Conservation (phyloP, 208 protist species). For the Acanthamoeba royreba region DNA sequence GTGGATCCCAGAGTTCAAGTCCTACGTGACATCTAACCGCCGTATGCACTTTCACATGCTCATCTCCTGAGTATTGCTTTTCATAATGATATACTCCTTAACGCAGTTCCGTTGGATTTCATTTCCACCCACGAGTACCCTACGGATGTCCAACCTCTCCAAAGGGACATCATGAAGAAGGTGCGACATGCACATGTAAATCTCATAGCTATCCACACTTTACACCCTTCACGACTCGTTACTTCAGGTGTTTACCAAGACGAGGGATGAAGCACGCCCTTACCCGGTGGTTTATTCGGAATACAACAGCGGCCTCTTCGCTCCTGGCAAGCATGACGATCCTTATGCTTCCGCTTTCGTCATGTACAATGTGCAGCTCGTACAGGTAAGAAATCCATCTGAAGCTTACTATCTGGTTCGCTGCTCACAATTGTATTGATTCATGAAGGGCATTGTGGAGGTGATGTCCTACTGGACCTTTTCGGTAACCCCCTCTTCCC, state of each 20-base stretch:
- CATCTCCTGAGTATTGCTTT: neutral
- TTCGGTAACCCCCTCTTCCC: no score
- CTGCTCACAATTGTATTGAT: no score
- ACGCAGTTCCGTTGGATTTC: slow-evolving; percentile 56
- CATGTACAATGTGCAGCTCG: slow-evolving; percentile 43
- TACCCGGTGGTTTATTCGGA: slow-evolving; percentile 54
- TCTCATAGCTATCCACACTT: no score
- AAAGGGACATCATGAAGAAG: slow-evolving; percentile 54
- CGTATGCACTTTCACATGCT: neutral
- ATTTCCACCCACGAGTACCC: slow-evolving; percentile 63
- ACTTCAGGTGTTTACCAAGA: neutral
- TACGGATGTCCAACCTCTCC: slow-evolving; percentile 55
- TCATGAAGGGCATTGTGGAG: slow-evolving; percentile 56
- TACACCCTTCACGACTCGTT: no score
- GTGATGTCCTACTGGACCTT: slow-evolving; percentile 67
- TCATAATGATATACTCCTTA: neutral
- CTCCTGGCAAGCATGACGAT: slow-evolving; percentile 35
- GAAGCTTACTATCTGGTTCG: no score
- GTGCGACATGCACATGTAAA: no score
- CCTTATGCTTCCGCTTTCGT: slow-evolving; percentile 52
- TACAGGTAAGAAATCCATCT: no score
- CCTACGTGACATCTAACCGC: neutral
- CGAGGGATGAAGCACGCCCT: neutral
- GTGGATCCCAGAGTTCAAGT: slow-evolving; percentile 47
- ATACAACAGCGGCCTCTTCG: slow-evolving; percentile 54